These are phyloP conservation scores for Vigna mungo DNA, from an alignment of 306 rosid genomes.

Conservation along the genomic window DNA sequence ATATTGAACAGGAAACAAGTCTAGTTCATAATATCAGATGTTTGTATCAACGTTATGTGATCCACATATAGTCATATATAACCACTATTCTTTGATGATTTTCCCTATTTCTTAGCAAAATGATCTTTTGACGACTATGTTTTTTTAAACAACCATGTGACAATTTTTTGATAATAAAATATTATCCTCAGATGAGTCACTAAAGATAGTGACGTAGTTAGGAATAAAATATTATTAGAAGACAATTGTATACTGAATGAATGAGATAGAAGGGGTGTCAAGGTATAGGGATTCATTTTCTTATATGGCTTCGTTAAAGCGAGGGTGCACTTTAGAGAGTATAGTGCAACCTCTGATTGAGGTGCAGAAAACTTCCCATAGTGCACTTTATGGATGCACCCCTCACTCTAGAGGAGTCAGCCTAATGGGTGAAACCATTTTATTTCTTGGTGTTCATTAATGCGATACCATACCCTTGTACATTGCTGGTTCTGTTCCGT, in stretches of 20 bases:
- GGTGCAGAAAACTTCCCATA: not conserved
- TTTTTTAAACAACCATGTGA: too few species aligned
- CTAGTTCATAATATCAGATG: conserved; percentile 26
- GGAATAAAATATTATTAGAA: too few species aligned
- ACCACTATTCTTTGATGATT: not conserved
- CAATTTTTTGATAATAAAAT: too few species aligned
- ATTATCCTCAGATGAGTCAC: too few species aligned
- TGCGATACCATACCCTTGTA: conserved; percentile 4
- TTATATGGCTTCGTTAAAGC: not conserved
- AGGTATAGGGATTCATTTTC: too few species aligned
- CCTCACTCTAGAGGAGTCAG: not conserved
- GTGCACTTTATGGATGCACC: not conserved
- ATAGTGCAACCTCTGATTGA: not conserved
- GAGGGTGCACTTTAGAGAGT: not conserved
- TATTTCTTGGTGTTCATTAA: conserved; percentile 23
- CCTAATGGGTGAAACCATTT: conserved; percentile 24
- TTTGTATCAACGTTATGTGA: not conserved
- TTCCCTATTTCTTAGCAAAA: not conserved
- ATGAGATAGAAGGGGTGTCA: too few species aligned
- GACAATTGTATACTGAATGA: too few species aligned
- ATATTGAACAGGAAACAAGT: conserved; percentile 27
- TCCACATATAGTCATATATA: not conserved
- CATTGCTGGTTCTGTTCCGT: not conserved
- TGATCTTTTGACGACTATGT: too few species aligned
- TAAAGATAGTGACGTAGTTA: too few species aligned